Conservation (phyloP, 2,329 filamentous ascomycete genomes). For the Xylaria digitata region DNA sequence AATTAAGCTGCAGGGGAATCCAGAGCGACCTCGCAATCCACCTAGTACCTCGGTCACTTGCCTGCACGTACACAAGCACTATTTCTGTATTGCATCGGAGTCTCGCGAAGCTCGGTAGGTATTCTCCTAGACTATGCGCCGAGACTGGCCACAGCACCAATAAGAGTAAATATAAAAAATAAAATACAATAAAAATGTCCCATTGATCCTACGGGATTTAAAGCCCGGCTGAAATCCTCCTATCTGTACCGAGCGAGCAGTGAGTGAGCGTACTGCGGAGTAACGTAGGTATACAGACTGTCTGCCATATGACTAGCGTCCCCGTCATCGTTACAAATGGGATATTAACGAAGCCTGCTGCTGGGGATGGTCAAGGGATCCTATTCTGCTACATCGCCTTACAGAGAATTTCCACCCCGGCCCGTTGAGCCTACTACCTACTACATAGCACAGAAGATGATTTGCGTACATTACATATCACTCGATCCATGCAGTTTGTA, state of each 20-base stretch:
- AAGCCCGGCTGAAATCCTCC: conserved; percentile 5
- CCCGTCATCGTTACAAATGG: conserved; percentile 12
- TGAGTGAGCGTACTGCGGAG: neutral
- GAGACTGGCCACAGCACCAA: conserved; percentile 10
- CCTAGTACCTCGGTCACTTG: neutral
- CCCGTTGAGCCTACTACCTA: conserved; percentile 4
- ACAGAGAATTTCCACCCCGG: conserved; percentile 36
- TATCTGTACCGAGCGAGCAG: neutral
- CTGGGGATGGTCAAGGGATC: conserved; percentile 20
- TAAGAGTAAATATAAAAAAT: neutral
- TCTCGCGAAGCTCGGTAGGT: neutral
- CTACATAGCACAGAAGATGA: neutral
- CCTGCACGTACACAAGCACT: neutral
- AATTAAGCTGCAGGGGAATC: conserved; percentile 34
- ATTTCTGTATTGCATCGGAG: neutral
- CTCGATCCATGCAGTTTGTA: conserved; percentile 11
- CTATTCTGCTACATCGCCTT: conserved; percentile 31
- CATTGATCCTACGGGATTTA: conserved; percentile 16
- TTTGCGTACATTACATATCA: neutral
- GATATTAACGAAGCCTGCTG: conserved; percentile 7
- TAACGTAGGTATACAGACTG: neutral
- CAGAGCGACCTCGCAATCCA: conserved; percentile 22
- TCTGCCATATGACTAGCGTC: neutral
- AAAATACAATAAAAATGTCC: neutral
- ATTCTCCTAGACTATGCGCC: conserved; percentile 7